Conservation (phyloP, 371 early-diverging fungal species). For the Rhizopus sp. region DNA sequence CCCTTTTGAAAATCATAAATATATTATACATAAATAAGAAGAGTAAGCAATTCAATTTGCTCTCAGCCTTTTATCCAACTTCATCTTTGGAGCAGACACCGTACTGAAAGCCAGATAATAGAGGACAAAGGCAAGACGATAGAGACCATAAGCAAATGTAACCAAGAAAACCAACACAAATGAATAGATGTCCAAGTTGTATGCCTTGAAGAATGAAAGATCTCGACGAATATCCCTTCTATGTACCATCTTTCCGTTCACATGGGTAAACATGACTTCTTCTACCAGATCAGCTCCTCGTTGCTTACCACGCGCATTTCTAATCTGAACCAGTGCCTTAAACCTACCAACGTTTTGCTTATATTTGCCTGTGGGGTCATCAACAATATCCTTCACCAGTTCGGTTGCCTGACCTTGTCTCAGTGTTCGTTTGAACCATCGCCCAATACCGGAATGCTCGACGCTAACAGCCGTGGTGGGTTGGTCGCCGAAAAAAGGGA, state of each 20-base stretch:
- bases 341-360: conserved; percentile 13
- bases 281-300: conserved; percentile 31
- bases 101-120: neutral
- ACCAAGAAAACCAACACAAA: neutral
- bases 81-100: too few species aligned
- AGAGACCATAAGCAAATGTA: too few species aligned
- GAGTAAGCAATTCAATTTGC: too few species aligned
- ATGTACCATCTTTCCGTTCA: conserved; percentile 21
- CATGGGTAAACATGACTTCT: conserved; percentile 18
- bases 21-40: neutral
- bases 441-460: conserved; percentile 10
- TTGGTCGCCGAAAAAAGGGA: conserved; percentile 51
- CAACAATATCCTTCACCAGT: neutral
- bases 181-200: conserved; percentile 26
- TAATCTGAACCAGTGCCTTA: conserved; percentile 21
- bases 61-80: too few species aligned
- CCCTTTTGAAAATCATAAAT: too few species aligned
- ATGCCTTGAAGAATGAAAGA: conserved; percentile 24
- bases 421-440: neutral
- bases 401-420: neutral
- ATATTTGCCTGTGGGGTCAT: conserved; percentile 3
- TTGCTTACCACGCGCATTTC: conserved; percentile 9
- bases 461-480: conserved; percentile 6
- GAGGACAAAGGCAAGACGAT: too few species aligned
- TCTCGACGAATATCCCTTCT: conserved; percentile 13